Evolutionary conservation across 352 stramenopile species (phyloP).

Genomic region (Phytopythium vexans): DNA sequence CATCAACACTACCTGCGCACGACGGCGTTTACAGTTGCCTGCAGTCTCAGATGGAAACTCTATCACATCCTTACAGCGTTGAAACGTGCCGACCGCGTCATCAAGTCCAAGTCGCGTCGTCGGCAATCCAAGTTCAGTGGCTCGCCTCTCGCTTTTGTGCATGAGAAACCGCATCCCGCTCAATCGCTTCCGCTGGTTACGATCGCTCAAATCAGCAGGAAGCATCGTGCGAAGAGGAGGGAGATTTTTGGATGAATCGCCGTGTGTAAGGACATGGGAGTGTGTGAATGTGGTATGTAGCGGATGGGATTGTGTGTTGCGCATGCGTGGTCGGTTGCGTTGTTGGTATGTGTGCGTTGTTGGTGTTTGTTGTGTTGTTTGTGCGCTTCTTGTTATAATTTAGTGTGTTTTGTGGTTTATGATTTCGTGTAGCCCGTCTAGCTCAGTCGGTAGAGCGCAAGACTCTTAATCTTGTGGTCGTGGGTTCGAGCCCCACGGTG

Average conservation of each 20-base stretch:
- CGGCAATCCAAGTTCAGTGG: not conserved
- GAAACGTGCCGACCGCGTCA: conserved; percentile 6
- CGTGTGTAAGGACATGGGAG: no score
- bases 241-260: not conserved
- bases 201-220: conserved; percentile 5
- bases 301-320: no score
- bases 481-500: no score
- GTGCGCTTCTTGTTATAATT: no score
- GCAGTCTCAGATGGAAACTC: conserved; percentile 1
- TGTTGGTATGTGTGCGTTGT: no score
- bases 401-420: no score
- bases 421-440: no score
- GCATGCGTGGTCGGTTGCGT: no score
- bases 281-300: no score
- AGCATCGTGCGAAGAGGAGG: conserved; percentile 2
- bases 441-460: no score
- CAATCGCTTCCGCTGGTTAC: conserved; percentile 10
- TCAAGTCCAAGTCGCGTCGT: not conserved
- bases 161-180: conserved; percentile 10
- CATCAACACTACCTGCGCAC: conserved; percentile 8
- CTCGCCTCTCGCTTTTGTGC: conserved; percentile 7
- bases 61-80: conserved; percentile 9
- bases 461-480: no score
- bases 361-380: no score
- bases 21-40: conserved; percentile 6